Evolutionary conservation across 2,329 filamentous ascomycete genomes (phyloP).

Genomic region (Fusarium heterosporum): DNA sequence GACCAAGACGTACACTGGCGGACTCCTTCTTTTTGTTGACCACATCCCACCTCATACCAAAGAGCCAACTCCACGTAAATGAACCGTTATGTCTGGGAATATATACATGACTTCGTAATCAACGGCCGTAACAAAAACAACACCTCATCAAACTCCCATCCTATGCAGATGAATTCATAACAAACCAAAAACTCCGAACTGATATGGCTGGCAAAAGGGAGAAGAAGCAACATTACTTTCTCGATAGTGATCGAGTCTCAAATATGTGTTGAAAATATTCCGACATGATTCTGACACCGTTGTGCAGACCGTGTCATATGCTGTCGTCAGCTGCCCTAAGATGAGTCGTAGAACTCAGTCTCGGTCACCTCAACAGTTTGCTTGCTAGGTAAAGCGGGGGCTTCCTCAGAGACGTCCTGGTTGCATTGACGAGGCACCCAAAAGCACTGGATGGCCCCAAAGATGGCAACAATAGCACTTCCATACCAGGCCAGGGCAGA

Average conservation of each 20-base stretch:
- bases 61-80: constrained; percentile 8
- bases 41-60: constrained; percentile 10
- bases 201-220: constrained; percentile 1
- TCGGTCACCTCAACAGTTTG: constrained; percentile 47
- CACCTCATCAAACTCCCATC: constrained; percentile 1
- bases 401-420: constrained; percentile 49
- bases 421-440: constrained; percentile 56
- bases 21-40: constrained; percentile 7
- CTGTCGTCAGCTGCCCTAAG: constrained; percentile 15
- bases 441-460: constrained; percentile 72
- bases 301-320: background rate
- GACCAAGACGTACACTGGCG: background rate
- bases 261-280: background rate
- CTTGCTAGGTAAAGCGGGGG: constrained; percentile 35
- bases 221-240: constrained; percentile 7
- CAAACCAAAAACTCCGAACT: constrained; percentile 24
- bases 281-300: background rate
- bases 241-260: constrained; percentile 1
- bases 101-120: constrained; percentile 29
- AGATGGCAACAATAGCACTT: constrained; percentile 65
- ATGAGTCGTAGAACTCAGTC: constrained; percentile 48
- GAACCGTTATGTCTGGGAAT: constrained; percentile 17
- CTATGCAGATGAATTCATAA: constrained; percentile 4
- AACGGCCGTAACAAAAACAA: constrained; percentile 12
- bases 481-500: constrained; percentile 74